phyloP scores from a whole-genome alignment of 352 stramenopile genomes.

The Phytophthora hibernalis region DNA sequence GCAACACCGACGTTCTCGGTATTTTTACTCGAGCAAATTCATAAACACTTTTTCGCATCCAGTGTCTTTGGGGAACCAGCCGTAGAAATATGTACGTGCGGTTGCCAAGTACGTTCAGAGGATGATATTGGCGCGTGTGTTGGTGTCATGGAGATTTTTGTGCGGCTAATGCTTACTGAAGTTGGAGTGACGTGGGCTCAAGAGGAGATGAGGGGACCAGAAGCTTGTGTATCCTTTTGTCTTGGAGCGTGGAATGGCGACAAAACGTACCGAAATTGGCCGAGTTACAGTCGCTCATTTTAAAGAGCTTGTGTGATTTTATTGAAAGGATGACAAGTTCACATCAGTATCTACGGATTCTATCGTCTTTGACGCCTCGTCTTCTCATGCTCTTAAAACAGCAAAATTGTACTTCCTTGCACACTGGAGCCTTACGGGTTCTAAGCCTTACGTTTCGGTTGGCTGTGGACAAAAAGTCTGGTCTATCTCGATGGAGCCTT shows the following conservation, averaged over 20 bases:
- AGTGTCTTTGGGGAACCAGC: conserved; percentile 6
- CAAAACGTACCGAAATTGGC: conserved; percentile 5
- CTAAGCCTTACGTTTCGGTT: conserved; percentile 29
- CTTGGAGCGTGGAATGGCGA: conserved; percentile 13
- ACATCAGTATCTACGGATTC: conserved; percentile 25
- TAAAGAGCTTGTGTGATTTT: conserved; percentile 17
- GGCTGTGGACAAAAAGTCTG: conserved; percentile 32
- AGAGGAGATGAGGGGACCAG: conserved; percentile 30
- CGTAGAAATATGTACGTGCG: conserved; percentile 17
- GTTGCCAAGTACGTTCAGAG: conserved; percentile 5
- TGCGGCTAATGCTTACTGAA: conserved; percentile 27
- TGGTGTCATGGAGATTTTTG: conserved; percentile 26
- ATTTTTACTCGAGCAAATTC: conserved; percentile 30
- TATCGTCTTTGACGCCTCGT: conserved; percentile 19
- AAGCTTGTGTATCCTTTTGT: conserved; percentile 26
- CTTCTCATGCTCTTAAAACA: conserved; percentile 22
- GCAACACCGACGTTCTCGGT: conserved; percentile 1
- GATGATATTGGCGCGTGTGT: conserved; percentile 5
- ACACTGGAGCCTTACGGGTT: conserved; percentile 23
- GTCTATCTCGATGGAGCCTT: conserved; percentile 26
- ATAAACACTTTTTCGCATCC: conserved; percentile 19
- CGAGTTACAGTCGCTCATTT: conserved; percentile 16
- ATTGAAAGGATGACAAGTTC: conserved; percentile 27
- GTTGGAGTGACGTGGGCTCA: conserved; percentile 26
- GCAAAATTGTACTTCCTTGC: conserved; percentile 7